Base-by-base conservation (phyloP, 2,329 filamentous ascomycete species). In the Arthrobotrys musiformis region DNA sequence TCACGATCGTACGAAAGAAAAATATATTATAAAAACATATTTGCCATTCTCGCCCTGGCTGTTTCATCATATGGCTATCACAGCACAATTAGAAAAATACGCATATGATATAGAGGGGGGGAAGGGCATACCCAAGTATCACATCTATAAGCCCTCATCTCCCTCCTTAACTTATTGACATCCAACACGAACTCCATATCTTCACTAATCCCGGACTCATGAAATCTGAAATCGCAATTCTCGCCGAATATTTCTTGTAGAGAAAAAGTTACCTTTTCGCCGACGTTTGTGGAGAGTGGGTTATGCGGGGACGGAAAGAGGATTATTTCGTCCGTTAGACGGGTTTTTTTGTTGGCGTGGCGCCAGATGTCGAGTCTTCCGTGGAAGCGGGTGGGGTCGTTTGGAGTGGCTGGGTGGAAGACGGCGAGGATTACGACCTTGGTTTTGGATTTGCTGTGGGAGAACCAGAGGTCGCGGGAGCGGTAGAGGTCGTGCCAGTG, bases 401-500 rank as follows among this genome's bases (percentile, higher is more conserved):
- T 13, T 17, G 7, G 8, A 9, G 17, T 13, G 6, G 44, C 44
- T 5, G 9, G 9, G 11, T 40, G 19, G 33, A 70, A 62, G 1
- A 70, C 15, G 0, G 40, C 42, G 3, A 70, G 42, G 17, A 70
- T 40, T 13, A 62, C 42, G 9, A 69, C 44, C 13, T n/a, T 3
- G 6, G 44, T 46, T 19, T 26, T 40, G 1, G 28, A 9, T 17
- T 37, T 26, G 8, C 28, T 50, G n/a, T 50, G 40, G 9, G 30
- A 24, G 19, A 48, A 37, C 67, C 67, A 70, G 19, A 61, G 35
- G n/a, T 70, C 67, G 1, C 67, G 26, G 13, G 15, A 8, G n/a
- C 30, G 19, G 67, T 62, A 70, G 15, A 70, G 67, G 30, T 50
- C n/a, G 17, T 37, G 28, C 67, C 67, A 70, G 56, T 70, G 42